phyloP scores from a whole-genome alignment of 257 asterid genomes.

The Handroanthus guayacan region DNA sequence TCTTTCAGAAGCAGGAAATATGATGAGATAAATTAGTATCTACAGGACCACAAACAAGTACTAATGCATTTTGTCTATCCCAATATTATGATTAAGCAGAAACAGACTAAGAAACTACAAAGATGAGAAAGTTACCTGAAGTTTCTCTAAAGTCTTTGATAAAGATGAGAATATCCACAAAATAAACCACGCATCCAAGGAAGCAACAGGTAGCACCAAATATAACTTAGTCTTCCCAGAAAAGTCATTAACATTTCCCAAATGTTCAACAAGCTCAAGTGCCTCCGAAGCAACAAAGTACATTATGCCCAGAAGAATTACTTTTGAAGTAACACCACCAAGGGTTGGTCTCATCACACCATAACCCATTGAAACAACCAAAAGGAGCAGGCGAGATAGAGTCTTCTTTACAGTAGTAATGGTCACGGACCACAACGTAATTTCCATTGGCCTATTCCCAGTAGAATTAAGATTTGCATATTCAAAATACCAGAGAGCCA shows the following conservation, averaged over 20 bases:
- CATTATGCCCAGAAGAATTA: neutral
- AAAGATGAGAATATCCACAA: constrained; percentile 1
- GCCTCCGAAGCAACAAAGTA: constrained; percentile 6
- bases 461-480: constrained; percentile 3
- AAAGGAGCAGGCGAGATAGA: neutral
- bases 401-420: neutral
- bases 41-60: neutral
- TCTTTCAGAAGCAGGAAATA: no score
- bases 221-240: neutral
- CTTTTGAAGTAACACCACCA: neutral
- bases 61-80: neutral
- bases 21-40: neutral
- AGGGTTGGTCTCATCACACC: constrained; percentile 7
- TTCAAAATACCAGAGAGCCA: constrained; percentile 11
- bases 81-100: neutral
- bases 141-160: constrained; percentile 2
- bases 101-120: neutral
- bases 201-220: constrained; percentile 2
- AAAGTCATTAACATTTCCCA: constrained; percentile 9
- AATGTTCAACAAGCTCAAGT: constrained; percentile 7
- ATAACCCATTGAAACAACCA: constrained; percentile 13
- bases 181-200: constrained; percentile 9
- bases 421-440: neutral
- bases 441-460: neutral
- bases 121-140: neutral